Evolutionary conservation across 306 rosid species (phyloP), one percentile per base, ranked within the genome.

Genomic region (Trifolium dubium): DNA sequence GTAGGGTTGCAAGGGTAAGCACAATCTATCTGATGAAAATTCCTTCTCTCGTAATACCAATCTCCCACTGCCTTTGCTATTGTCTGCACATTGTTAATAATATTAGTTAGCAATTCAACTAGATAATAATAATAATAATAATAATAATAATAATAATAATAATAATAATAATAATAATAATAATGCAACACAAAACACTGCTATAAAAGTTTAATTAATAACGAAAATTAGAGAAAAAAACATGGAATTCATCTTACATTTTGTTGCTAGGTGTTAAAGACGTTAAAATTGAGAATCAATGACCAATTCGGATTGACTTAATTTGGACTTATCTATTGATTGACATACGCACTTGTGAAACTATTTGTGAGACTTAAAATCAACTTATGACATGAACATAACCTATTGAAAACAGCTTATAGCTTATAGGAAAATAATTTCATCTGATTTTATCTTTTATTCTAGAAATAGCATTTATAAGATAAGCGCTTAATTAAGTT

Each of bases 1-100:
- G 94, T 85, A 6, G 98, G 98, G 69, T 92, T 92, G 92, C 94
- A 92, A 73, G 98, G 94, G 83, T 90, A 90, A 68, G 92, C 64
- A 64, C 98, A 88, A 71, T 92, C 96, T 30, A 88, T 87, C 90
- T 83, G 74, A 67, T 77, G 79, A 83, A 90, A 90, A 2, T 84
- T 49, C 56, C 53, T 83, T 77, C 98, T 43, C 1, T 84, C 96
- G 32, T 69, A 90, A 73, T 11, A 92, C 98, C 98, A 92, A 66
- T 90, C 94, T 80, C 92, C 96, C 49, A 92, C 92, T 5, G 98
- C 96, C 84, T 87, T 75, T 30, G 97, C 90, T 56, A 94, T 85
- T 76, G 95, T 58, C 98, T 94, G 94, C 83, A 65, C 12, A 78
- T 63, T 64, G 53, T 31, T 37, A 49, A 58, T 30, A 10, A 73